Conservation (phyloP, 257 asterid genomes). For the Jasminum sambac region DNA sequence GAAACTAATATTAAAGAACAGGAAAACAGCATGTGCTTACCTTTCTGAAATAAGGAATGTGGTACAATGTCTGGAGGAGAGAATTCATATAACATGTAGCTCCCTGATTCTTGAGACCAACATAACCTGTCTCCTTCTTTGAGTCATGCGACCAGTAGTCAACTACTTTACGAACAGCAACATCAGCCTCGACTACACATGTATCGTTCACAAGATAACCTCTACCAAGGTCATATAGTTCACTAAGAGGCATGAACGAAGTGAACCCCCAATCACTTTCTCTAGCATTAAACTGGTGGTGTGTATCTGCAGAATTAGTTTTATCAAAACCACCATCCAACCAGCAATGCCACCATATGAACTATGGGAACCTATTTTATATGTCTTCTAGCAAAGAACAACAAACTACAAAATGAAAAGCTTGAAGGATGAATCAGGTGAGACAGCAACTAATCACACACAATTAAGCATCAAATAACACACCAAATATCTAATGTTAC, state of each 20-base stretch:
- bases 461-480: background rate
- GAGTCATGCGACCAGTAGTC: constrained; percentile 73
- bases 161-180: constrained; percentile 58
- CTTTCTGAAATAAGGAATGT: constrained; percentile 69
- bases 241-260: constrained; percentile 72
- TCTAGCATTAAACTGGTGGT: constrained; percentile 65
- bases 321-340: constrained; percentile 25
- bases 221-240: constrained; percentile 57
- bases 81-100: constrained; percentile 80
- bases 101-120: constrained; percentile 73
- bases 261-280: constrained; percentile 80
- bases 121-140: constrained; percentile 69
- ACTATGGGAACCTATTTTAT: constrained; percentile 23
- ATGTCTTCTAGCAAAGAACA: constrained; percentile 15
- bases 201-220: constrained; percentile 64
- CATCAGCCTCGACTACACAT: constrained; percentile 63
- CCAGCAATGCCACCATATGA: constrained; percentile 25
- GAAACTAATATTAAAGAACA: constrained; percentile 5
- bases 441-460: background rate
- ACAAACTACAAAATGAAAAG: constrained; percentile 21
- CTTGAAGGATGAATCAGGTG: constrained; percentile 6
- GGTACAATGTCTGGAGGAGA: constrained; percentile 72
- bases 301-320: constrained; percentile 53
- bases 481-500: background rate
- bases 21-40: constrained; percentile 22